Evolutionary conservation across 352 stramenopile species (phyloP).

Genomic region (Pythium guiyangense): DNA sequence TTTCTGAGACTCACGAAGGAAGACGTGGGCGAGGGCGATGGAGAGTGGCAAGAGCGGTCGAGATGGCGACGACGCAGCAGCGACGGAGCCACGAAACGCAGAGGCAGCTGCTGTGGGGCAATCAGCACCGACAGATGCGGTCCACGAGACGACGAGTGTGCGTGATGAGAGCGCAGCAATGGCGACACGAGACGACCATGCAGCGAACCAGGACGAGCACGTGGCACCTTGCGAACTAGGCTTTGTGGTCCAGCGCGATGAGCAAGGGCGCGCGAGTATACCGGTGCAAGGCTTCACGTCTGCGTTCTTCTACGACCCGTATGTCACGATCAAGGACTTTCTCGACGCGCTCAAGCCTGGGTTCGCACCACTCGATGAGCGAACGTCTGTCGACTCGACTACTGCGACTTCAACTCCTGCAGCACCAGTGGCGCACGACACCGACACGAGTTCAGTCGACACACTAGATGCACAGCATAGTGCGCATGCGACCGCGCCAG

Average conservation of each 20-base stretch:
- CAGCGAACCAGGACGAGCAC: no score
- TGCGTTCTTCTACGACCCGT: slow-evolving; percentile 14
- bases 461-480: background rate
- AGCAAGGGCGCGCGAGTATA: background rate
- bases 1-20: background rate
- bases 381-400: background rate
- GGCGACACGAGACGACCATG: no score
- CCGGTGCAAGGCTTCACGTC: slow-evolving; percentile 11
- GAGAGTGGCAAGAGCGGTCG: background rate
- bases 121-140: no score
- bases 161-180: no score
- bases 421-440: background rate
- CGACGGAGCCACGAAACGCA: no score
- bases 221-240: no score
- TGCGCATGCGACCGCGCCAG: no score
- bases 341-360: slow-evolving; percentile 6
- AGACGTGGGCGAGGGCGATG: background rate
- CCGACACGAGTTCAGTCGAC: background rate
- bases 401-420: background rate
- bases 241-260: no score
- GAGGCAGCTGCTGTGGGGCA: no score
- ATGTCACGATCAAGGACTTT: slow-evolving; percentile 13
- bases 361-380: background rate
- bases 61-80: background rate
- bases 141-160: no score